Evolutionary conservation across 2,329 filamentous ascomycete genomes (phyloP).

Genomic region (Exserohilum turcica): DNA sequence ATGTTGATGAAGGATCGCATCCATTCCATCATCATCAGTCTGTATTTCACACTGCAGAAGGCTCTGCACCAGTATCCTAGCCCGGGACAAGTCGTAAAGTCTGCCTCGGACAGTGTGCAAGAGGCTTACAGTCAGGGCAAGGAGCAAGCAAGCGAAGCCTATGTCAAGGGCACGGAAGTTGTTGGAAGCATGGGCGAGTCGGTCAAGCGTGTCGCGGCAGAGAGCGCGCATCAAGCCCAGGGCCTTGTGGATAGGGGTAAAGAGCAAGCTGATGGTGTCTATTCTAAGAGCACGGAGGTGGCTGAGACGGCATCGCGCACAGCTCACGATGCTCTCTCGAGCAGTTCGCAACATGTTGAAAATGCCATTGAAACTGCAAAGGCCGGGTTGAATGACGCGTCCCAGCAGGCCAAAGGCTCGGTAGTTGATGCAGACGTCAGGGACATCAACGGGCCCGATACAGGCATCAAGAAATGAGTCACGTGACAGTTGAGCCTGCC

Average conservation of each 20-base stretch:
- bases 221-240: slow-evolving; percentile 35
- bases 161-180: slow-evolving; percentile 31
- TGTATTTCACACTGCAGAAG: slow-evolving; percentile 70
- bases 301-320: slow-evolving; percentile 12
- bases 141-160: slow-evolving; percentile 28
- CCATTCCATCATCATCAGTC: slow-evolving; percentile 71
- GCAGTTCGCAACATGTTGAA: slow-evolving; percentile 16
- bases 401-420: slow-evolving; percentile 26
- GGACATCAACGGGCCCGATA: slow-evolving; percentile 23
- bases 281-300: slow-evolving; percentile 13
- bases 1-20: slow-evolving; percentile 85
- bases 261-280: slow-evolving; percentile 24
- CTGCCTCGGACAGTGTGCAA: slow-evolving; percentile 37
- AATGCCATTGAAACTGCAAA: slow-evolving; percentile 34
- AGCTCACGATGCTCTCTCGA: slow-evolving; percentile 19
- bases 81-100: slow-evolving; percentile 47
- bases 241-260: slow-evolving; percentile 35
- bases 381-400: slow-evolving; percentile 16
- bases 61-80: slow-evolving; percentile 50
- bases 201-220: slow-evolving; percentile 31
- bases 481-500: background rate
- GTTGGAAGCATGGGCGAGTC: slow-evolving; percentile 33
- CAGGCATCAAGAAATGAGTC: slow-evolving; percentile 21
- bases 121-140: slow-evolving; percentile 42
- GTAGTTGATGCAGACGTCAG: slow-evolving; percentile 22